These are phyloP conservation scores for Paecilomyces fulvus DNA, from an alignment of 2,329 filamentous ascomycete genomes.

Conservation along the genomic window DNA sequence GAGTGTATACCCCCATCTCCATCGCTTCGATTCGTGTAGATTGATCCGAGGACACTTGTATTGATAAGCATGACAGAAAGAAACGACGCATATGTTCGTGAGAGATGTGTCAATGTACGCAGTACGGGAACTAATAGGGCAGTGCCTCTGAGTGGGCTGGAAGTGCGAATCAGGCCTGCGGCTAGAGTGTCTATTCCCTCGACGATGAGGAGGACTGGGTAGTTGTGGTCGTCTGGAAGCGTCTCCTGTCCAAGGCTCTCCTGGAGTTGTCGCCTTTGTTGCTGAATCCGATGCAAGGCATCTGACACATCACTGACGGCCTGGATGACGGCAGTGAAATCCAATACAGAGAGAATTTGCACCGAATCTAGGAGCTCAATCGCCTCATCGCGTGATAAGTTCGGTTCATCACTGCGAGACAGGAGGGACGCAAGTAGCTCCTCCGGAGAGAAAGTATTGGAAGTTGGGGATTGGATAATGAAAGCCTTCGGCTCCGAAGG, in stretches of 20 bases:
- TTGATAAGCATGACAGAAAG: slow-evolving; percentile 31
- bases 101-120: slow-evolving; percentile 25
- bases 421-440: slow-evolving; percentile 21
- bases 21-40: background rate
- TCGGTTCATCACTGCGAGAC: slow-evolving; percentile 2
- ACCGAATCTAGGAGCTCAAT: slow-evolving; percentile 23
- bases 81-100: slow-evolving; percentile 17
- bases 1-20: slow-evolving; percentile 16
- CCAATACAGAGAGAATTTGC: slow-evolving; percentile 24
- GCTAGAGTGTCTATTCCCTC: slow-evolving; percentile 29
- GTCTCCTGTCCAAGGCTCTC: background rate
- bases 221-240: background rate
- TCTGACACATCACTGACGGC: slow-evolving; percentile 24
- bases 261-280: slow-evolving; percentile 4
- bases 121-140: slow-evolving; percentile 24
- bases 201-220: slow-evolving; percentile 20
- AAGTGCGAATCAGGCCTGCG: slow-evolving; percentile 29
- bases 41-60: slow-evolving; percentile 12
- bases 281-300: slow-evolving; percentile 12
- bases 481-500: slow-evolving; percentile 16
- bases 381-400: slow-evolving; percentile 19
- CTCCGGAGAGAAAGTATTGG: slow-evolving; percentile 21
- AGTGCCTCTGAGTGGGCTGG: slow-evolving; percentile 26
- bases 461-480: slow-evolving; percentile 26
- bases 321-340: slow-evolving; percentile 19